Base-by-base conservation (phyloP, 2,329 filamentous ascomycete species). In the Penicillium italicum region DNA sequence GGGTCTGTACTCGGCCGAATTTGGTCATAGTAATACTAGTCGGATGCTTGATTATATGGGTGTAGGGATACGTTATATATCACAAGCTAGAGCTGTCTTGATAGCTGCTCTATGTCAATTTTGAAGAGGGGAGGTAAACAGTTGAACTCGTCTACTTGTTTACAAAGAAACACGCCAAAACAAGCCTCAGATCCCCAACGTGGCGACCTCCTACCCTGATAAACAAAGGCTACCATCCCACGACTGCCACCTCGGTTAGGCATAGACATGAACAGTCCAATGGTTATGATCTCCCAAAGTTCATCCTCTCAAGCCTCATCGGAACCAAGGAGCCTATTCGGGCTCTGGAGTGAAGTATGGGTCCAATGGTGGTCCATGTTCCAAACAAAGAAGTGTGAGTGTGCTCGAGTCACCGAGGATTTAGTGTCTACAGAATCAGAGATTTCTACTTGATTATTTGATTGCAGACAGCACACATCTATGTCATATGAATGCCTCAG, bases 151-250 rank as follows among this genome's bases (percentile, higher is more conserved):
- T 14, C 12, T 44, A 44, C 11, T 31, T 20, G 18, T 33, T 33
- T 50, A 51, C 53, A 51, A 55, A 55, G 53, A 51, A 34, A 28
- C 5, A 24, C 26, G 33, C 14, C 24, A 30, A n/a, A 31, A 42
- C 30, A 43, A 51, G 47, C 47, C 47, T 26, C 33, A 26, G 18
- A 28, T 42, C 3, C 20, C 33, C 7, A 18, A 28, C 22, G n/a
- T 26, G 14, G 47, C 18, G 34, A 28, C 6, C 16, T 5, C 16
- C 2, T 16, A 34, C 20, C 18, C 20, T 20, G 8, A 41, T 44
- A 42, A 51, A 55, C 53, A 55, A 55, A 55, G 47, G 34, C n/a
- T 40, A 33, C 40, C 16, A 40, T 12, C 26, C 8, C 10, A 37
- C 11, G 16, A 28, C n/a, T 12, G 30, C 30, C 5, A 24, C 18